Evolutionary conservation across 441 rosid genomes (phyloP).

Genomic region (Erodium moschatum): DNA sequence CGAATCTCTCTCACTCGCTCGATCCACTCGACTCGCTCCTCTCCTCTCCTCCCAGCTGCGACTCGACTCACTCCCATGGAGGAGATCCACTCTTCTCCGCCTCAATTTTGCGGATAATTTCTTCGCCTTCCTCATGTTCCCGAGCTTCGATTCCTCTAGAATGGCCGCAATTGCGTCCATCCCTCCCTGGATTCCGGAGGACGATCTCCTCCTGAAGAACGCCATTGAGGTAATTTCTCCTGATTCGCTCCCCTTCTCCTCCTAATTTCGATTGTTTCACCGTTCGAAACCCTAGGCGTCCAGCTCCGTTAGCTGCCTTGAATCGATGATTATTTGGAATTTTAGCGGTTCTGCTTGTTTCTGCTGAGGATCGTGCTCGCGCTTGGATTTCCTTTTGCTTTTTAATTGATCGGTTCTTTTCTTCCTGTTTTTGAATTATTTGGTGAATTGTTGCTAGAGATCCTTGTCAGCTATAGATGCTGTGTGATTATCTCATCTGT

Average conservation of each 20-base stretch:
- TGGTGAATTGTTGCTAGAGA: slow-evolving; percentile 1
- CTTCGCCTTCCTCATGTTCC: background rate
- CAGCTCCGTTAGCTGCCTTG: no score
- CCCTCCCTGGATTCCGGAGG: slow-evolving; percentile 35
- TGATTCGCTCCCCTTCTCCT: background rate
- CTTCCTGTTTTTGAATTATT: background rate
- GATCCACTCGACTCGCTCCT: background rate
- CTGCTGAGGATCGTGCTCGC: background rate
- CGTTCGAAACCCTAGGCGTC: slow-evolving; percentile 1
- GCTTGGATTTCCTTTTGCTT: background rate
- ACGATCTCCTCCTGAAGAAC: slow-evolving; percentile 46
- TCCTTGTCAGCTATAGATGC: background rate
- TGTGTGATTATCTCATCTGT: background rate
- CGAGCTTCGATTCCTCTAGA: background rate
- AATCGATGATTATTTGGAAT: background rate
- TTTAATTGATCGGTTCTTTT: background rate
- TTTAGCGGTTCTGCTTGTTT: background rate
- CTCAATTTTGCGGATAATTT: background rate
- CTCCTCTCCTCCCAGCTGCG: background rate
- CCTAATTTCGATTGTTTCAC: background rate
- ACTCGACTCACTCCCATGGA: background rate
- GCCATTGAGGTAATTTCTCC: slow-evolving; percentile 42
- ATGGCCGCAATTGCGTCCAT: slow-evolving; percentile 35
- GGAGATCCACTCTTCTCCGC: slow-evolving; percentile 1
- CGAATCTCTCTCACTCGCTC: background rate